These are phyloP conservation scores for Sugiyamaella boreocaroliniensis DNA, from an alignment of 805 yeast species.

Conservation along the genomic window DNA sequence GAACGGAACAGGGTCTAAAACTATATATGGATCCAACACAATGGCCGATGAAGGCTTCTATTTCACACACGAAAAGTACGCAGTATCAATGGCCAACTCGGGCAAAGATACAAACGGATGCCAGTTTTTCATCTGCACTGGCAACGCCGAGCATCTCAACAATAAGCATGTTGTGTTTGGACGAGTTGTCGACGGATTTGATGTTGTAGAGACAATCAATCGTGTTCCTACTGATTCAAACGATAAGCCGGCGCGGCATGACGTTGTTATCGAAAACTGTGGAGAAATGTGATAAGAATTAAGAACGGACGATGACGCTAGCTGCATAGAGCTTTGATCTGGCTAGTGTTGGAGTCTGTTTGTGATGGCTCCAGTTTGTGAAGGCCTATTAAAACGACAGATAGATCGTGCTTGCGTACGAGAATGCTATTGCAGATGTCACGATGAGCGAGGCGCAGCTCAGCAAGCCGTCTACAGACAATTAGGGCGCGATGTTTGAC, in stretches of 20 bases:
- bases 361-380: background rate
- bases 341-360: background rate
- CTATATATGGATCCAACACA: conserved; percentile 36
- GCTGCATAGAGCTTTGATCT: background rate
- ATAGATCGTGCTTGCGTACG: background rate
- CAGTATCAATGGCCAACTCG: conserved; percentile 54
- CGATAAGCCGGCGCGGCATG: conserved; percentile 29
- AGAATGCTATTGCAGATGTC: background rate
- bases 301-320: background rate
- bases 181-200: conserved; percentile 38
- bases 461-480: background rate
- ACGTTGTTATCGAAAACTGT: conserved; percentile 30
- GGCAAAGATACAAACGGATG: conserved; percentile 58
- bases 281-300: conserved; percentile 35
- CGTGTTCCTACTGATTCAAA: conserved; percentile 27
- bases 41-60: conserved; percentile 42
- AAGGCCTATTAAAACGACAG: background rate
- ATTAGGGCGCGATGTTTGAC: background rate
- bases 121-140: conserved; percentile 46
- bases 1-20: conserved; percentile 40
- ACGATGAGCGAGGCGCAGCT: background rate
- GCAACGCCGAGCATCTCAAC: conserved; percentile 35
- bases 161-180: conserved; percentile 48
- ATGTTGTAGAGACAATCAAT: conserved; percentile 25
- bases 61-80: conserved; percentile 35